Percentiles rank a stretch among this genome's conserved stretches.
Conservation (phyloP, 2,329 filamentous ascomycete species). For the Chaetomiaceae sp. region DNA sequence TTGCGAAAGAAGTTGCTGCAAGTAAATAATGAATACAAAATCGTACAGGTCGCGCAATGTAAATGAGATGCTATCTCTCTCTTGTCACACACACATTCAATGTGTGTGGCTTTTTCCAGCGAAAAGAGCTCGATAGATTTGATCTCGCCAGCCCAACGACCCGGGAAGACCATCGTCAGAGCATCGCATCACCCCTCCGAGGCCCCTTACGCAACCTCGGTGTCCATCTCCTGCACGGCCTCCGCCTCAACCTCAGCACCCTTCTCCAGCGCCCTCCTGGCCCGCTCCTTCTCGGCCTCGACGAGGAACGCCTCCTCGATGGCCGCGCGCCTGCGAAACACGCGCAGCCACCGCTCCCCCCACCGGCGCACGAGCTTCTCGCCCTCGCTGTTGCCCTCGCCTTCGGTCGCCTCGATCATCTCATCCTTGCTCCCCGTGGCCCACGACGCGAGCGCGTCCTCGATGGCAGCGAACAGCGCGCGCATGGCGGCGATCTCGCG, state of each 20-base stretch:
- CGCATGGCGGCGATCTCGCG: slow-evolving; percentile 71
- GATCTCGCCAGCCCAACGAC: too few relatives aligned
- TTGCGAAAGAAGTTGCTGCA: too few relatives aligned
- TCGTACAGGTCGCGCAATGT: too few relatives aligned
- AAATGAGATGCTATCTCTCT: too few relatives aligned
- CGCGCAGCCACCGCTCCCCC: slow-evolving; percentile 81
- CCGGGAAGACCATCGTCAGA: too few relatives aligned
- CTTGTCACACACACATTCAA: too few relatives aligned
- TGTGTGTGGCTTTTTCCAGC: too few relatives aligned
- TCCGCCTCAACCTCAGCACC: background rate
- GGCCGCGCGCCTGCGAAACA: slow-evolving; percentile 74
- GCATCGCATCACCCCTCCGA: too few relatives aligned
- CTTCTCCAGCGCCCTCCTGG: slow-evolving; percentile 14
- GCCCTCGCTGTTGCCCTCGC: slow-evolving; percentile 52
- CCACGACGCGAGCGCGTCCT: slow-evolving; percentile 70
- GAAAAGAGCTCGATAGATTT: too few relatives aligned
- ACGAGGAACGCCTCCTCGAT: slow-evolving; percentile 71
- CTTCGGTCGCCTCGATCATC: slow-evolving; percentile 57
- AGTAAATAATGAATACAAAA: too few relatives aligned
- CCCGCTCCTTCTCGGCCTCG: slow-evolving; percentile 33
- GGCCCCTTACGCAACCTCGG: background rate
- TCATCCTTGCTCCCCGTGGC: slow-evolving; percentile 69
- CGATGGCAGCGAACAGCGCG: slow-evolving; percentile 73
- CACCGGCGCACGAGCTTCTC: slow-evolving; percentile 68
- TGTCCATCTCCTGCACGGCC: background rate